Conservation (phyloP, 208 protist species). For the Crithidia expoeki region DNA sequence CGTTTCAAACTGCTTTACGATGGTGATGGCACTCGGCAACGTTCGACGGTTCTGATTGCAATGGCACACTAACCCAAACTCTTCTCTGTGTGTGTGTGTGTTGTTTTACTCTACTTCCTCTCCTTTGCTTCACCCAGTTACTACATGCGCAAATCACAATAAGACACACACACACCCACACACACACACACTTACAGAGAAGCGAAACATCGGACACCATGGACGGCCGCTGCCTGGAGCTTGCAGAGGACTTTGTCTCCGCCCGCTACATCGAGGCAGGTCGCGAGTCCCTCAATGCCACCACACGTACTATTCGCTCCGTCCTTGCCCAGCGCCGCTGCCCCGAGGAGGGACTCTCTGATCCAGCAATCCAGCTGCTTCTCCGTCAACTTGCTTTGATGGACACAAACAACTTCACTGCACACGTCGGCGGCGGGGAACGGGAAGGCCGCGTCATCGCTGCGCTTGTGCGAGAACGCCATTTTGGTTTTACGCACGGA, state of each 20-base stretch:
- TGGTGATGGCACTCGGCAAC: too few relatives aligned
- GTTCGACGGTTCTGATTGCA: too few relatives aligned
- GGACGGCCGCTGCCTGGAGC: conserved; percentile 48
- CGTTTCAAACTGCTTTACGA: too few relatives aligned
- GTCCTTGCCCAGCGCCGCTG: conserved; percentile 89
- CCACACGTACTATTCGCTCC: conserved; percentile 39
- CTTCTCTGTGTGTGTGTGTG: too few relatives aligned
- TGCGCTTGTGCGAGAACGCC: conserved; percentile 78
- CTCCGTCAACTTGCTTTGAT: conserved; percentile 94
- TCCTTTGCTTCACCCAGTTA: background rate
- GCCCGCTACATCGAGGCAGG: conserved; percentile 60
- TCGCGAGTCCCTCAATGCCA: conserved; percentile 48
- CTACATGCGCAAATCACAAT: too few relatives aligned
- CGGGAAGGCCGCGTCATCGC: conserved; percentile 94
- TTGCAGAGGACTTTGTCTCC: conserved; percentile 53
- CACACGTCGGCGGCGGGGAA: conserved; percentile 96
- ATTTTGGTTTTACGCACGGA: conserved; percentile 94
- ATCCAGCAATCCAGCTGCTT: conserved; percentile 86
- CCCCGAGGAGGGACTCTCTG: conserved; percentile 88
- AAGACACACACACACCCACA: too few relatives aligned
- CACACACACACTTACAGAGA: background rate
- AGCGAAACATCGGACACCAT: conserved; percentile 21
- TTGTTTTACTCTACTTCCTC: background rate
- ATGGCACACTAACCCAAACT: too few relatives aligned
- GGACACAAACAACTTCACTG: conserved; percentile 92